Evolutionary conservation across 805 yeast species (phyloP).

Genomic region (Wickerhamiella australiensis): DNA sequence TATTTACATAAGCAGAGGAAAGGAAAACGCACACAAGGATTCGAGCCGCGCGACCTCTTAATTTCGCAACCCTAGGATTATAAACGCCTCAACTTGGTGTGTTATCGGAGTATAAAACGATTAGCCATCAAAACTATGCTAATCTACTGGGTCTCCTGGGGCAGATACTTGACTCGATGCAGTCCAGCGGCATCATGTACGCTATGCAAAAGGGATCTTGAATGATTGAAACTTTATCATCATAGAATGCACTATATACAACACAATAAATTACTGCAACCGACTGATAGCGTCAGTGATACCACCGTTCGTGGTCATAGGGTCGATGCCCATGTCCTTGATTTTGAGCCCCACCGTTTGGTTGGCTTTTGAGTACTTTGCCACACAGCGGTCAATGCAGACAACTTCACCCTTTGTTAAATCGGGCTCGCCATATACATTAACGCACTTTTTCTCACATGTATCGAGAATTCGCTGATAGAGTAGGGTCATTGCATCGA

Average conservation of each 20-base stretch:
- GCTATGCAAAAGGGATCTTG: too few species aligned
- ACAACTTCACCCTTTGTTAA: slow-evolving; percentile 70
- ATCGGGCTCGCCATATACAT: slow-evolving; percentile 76
- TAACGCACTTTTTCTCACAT: slow-evolving; percentile 69
- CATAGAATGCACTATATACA: neutral
- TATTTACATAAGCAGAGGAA: too few species aligned
- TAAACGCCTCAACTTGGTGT: too few species aligned
- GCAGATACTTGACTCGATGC: too few species aligned
- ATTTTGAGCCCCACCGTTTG: slow-evolving; percentile 33
- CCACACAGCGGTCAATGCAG: slow-evolving; percentile 78
- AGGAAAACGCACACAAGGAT: too few species aligned
- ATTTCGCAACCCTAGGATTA: too few species aligned
- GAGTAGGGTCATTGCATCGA: slow-evolving; percentile 25
- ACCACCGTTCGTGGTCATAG: slow-evolving; percentile 9
- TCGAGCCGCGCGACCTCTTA: too few species aligned
- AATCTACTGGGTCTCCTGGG: too few species aligned
- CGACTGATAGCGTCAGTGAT: neutral
- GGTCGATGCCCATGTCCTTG: slow-evolving; percentile 33
- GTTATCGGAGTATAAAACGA: too few species aligned
- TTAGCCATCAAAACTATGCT: too few species aligned
- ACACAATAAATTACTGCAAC: neutral
- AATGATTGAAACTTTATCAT: neutral
- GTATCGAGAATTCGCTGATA: slow-evolving; percentile 37
- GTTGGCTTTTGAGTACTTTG: slow-evolving; percentile 65
- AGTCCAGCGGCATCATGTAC: too few species aligned